Percentiles rank a stretch among this genome's conserved stretches.
Conservation (phyloP, 2,329 filamentous ascomycete genomes). For the Raffaelea ambrosiae region DNA sequence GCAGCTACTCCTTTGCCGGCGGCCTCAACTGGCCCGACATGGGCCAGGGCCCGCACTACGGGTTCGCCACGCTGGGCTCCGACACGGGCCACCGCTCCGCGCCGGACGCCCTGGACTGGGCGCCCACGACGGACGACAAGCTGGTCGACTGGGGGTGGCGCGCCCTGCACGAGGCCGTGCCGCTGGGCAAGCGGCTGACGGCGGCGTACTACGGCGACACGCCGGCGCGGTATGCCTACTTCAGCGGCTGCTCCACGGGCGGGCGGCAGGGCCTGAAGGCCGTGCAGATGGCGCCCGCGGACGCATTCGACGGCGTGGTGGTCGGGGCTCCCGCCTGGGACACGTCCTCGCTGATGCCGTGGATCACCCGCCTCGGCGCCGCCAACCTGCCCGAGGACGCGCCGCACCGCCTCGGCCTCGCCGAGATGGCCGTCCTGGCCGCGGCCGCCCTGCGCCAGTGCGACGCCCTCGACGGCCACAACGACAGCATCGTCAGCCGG, state of each 20-base stretch:
- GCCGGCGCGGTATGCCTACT: slow-evolving; percentile 41
- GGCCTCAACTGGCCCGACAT: slow-evolving; percentile 23
- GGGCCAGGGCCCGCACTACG: slow-evolving; percentile 22
- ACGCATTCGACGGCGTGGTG: slow-evolving; percentile 48
- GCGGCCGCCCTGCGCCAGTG: slow-evolving; percentile 39
- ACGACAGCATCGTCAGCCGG: slow-evolving; percentile 40
- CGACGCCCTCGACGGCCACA: slow-evolving; percentile 38
- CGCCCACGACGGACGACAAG: slow-evolving; percentile 23
- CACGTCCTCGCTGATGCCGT: slow-evolving; percentile 35
- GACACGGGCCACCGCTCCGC: slow-evolving; percentile 33
- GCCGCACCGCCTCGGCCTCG: slow-evolving; percentile 31
- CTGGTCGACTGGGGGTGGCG: slow-evolving; percentile 31
- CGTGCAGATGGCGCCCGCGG: slow-evolving; percentile 40
- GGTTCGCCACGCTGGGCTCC: slow-evolving; percentile 33
- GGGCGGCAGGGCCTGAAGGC: slow-evolving; percentile 49
- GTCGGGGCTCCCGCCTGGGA: slow-evolving; percentile 43
- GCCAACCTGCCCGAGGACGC: slow-evolving; percentile 38
- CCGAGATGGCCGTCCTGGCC: slow-evolving; percentile 34
- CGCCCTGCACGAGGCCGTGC: slow-evolving; percentile 39
- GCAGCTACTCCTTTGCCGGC: slow-evolving; percentile 29
- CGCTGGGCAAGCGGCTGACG: slow-evolving; percentile 38
- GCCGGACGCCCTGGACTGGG: slow-evolving; percentile 26
- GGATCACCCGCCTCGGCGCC: slow-evolving; percentile 32
- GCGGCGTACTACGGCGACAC: slow-evolving; percentile 37
- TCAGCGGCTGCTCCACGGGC: slow-evolving; percentile 49